Conservation (phyloP, 345 rosid genomes). For the Psidium guajava region DNA sequence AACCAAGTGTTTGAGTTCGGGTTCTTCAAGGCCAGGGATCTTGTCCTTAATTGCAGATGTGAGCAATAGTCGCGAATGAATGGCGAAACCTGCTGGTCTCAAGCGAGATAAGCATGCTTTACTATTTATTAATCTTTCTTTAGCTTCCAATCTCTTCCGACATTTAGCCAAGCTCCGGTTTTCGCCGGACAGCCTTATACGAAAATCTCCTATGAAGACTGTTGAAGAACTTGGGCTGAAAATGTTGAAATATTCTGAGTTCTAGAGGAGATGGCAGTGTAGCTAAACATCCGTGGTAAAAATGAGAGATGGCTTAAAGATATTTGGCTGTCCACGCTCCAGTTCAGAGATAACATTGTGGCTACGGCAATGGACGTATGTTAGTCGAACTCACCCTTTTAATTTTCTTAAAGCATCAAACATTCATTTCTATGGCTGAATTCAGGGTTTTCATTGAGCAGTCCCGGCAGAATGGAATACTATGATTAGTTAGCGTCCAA, state of each 20-base stretch:
- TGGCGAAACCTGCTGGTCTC: neutral
- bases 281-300: constrained; percentile 57
- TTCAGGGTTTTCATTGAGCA: neutral
- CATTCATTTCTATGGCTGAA: neutral
- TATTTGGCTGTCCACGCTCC: constrained; percentile 74
- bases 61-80: neutral
- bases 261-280: constrained; percentile 70
- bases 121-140: neutral
- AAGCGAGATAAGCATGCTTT: neutral
- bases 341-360: constrained; percentile 67
- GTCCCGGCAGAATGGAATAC: neutral
- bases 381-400: neutral
- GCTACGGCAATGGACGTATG: constrained; percentile 60
- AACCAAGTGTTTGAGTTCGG: too few relatives aligned
- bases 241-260: constrained; percentile 48
- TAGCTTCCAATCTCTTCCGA: neutral
- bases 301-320: constrained; percentile 71
- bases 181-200: neutral
- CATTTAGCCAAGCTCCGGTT: neutral
- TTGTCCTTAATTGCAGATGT: neutral
- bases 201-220: constrained; percentile 12
- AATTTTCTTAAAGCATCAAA: neutral
- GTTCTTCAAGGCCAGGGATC: neutral
- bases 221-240: constrained; percentile 66
- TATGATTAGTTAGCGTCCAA: neutral